Base-by-base conservation (phyloP, 768 basidiomycete genomes). In the Russula olivacea region DNA sequence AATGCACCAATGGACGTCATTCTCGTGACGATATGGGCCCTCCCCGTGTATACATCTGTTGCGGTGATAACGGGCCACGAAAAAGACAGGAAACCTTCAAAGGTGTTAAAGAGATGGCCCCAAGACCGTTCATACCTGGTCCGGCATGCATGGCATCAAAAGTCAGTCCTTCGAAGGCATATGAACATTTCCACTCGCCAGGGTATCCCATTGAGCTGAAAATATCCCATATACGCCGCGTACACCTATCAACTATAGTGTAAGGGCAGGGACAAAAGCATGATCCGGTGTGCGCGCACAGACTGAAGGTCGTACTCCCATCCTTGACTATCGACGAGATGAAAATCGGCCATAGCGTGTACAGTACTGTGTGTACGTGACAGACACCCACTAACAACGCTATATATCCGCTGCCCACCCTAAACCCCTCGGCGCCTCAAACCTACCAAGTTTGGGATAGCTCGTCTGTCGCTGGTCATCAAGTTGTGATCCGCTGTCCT, bases 231-330 rank as follows among this genome's bases (percentile, higher is more conserved):
- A 72, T 89, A 91, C 30, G 85, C 88, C 21, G 88, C 83, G 71
- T 91, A 90, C 38, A 83, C 75, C 81, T 82, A 56, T 19, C 12
- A 30, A 48, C 12, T 30, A 43, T 30, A 32, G n/a, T 34, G 49
- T 61, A 19, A 55, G 59, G 32, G 43, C n/a, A 4, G 41, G 25
- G 32, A 55, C 32, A 25, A 55, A 25, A 43, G 50, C 17, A 63
- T 58, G 57, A 38, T 34, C 43, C 21, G 50, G 58, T 54, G 34
- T n/a, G 63, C 11, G 77, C 84, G 61, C 65, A 91, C 89, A 52
- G 88, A 88, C 68, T 88, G 87, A 6, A 90, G 79, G 72, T 91
- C 88, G 67, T 84, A 89, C 69, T 88, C 84, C 89, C 90, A 92
- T 23, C 87, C 88, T 63, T 78, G 79, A 19, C 87, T 86, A 65